These are phyloP conservation scores for Solanum peruvianum DNA, from an alignment of 257 asterid genomes.

Conservation along the genomic window DNA sequence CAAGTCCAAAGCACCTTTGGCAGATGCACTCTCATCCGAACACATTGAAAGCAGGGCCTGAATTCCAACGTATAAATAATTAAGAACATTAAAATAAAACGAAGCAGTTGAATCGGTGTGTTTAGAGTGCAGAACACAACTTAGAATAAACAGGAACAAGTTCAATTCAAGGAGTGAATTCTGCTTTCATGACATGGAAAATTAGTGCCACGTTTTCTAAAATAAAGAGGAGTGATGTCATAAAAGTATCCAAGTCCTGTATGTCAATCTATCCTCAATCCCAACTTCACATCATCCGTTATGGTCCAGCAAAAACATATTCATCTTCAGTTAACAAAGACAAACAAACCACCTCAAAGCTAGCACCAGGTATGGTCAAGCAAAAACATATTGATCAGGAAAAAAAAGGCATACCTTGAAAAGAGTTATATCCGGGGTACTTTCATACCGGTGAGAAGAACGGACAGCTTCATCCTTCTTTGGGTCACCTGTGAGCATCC, in stretches of 20 bases:
- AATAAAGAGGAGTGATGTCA: background rate
- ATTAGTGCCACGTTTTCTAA: background rate
- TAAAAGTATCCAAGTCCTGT: background rate
- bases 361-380: background rate
- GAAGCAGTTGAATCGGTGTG: background rate
- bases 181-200: background rate
- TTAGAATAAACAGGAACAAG: background rate
- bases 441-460: conserved; percentile 84
- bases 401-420: conserved; percentile 64
- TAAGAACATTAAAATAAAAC: background rate
- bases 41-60: conserved; percentile 83
- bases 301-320: background rate
- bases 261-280: background rate
- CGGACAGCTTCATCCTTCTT: conserved; percentile 87
- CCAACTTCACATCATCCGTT: background rate
- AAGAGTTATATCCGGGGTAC: conserved; percentile 85
- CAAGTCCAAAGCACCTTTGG: conserved; percentile 87
- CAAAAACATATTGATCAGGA: background rate
- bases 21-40: conserved; percentile 73
- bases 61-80: conserved; percentile 8
- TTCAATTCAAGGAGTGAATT: background rate
- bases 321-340: background rate
- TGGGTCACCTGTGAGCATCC: conserved; percentile 93
- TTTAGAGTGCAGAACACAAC: background rate
- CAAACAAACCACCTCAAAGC: background rate